These are phyloP conservation scores for Colletotrichum kahawae DNA, from an alignment of 2,329 filamentous ascomycete genomes.

Conservation along the genomic window DNA sequence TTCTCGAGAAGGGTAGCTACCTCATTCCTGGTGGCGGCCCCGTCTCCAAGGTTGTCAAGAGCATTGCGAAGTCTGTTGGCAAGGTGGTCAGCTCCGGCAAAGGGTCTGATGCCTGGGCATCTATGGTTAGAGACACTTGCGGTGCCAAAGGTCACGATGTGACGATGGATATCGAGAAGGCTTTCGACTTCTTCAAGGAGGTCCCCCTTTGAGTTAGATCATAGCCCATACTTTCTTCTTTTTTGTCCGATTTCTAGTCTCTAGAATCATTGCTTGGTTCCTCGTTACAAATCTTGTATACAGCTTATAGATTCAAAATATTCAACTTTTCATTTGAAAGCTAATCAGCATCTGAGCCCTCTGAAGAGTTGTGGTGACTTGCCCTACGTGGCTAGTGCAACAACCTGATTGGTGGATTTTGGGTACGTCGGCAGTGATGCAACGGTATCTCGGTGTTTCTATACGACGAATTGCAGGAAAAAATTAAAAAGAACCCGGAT, in stretches of 20 bases:
- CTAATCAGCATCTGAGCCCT: not conserved
- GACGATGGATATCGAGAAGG: not conserved
- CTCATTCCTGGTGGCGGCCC: not conserved
- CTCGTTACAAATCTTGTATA: not conserved
- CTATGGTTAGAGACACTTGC: not conserved
- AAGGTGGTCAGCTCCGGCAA: not conserved
- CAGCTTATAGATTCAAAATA: fast-evolving
- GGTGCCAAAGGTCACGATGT: not conserved
- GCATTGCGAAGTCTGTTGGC: not conserved
- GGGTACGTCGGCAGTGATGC: not conserved
- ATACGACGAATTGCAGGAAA: not conserved
- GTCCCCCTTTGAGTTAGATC: not conserved
- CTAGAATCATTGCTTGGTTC: not conserved
- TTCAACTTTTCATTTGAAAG: not conserved
- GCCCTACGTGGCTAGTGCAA: not conserved
- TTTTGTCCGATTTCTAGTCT: not conserved
- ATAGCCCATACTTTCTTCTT: not conserved
- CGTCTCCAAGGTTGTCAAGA: not conserved
- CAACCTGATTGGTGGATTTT: not conserved
- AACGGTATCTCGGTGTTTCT: not conserved
- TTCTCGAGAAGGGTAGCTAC: not conserved
- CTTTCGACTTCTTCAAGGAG: not conserved
- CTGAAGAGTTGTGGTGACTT: not conserved
- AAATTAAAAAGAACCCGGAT: not conserved
- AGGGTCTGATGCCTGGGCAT: not conserved